Percentiles rank a stretch among this genome's conserved stretches.
Conservation (phyloP, 2,329 filamentous ascomycete genomes). For the Ophiostoma triangulosporum region DNA sequence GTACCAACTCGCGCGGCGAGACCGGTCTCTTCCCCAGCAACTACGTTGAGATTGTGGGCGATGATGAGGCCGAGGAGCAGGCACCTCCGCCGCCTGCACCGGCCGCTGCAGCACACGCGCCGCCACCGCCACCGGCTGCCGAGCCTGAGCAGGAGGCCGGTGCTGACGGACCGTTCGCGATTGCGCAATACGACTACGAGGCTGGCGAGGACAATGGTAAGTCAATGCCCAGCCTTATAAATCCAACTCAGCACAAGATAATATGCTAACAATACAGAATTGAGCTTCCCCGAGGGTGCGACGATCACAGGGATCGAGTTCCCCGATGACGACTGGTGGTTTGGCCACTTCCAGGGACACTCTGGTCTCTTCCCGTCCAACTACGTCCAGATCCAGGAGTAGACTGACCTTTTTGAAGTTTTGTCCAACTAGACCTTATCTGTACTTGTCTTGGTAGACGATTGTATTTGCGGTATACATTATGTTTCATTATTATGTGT, state of each 20-base stretch:
- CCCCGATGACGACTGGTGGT: constrained; percentile 98
- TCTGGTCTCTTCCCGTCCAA: constrained; percentile 74
- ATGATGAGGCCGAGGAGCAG: constrained; percentile 25
- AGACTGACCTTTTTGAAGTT: not conserved
- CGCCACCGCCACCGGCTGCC: constrained; percentile 24
- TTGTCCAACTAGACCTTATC: constrained; percentile 1
- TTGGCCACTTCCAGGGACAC: constrained; percentile 68
- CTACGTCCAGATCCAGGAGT: constrained; percentile 45
- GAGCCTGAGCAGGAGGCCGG: constrained; percentile 24
- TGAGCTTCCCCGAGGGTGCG: constrained; percentile 80
- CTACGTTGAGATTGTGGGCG: constrained; percentile 78
- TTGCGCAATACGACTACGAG: constrained; percentile 88
- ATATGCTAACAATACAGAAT: constrained; percentile 29
- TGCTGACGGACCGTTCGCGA: constrained; percentile 50
- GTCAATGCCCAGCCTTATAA: too few relatives aligned
- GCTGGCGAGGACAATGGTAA: constrained; percentile 84
- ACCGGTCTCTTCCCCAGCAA: constrained; percentile 90
- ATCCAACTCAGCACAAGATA: too few relatives aligned
- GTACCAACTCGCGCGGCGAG: constrained; percentile 73
- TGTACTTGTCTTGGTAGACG: not conserved
- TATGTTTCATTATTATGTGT: not conserved
- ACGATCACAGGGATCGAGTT: constrained; percentile 78
- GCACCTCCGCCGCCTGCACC: constrained; percentile 19
- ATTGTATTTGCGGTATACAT: not conserved
- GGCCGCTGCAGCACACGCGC: constrained; percentile 7